Percentiles rank a stretch among this genome's conserved stretches.
Conservation (phyloP, 108 stramenopile species). For the Pseudonitzschia delicatissima region DNA sequence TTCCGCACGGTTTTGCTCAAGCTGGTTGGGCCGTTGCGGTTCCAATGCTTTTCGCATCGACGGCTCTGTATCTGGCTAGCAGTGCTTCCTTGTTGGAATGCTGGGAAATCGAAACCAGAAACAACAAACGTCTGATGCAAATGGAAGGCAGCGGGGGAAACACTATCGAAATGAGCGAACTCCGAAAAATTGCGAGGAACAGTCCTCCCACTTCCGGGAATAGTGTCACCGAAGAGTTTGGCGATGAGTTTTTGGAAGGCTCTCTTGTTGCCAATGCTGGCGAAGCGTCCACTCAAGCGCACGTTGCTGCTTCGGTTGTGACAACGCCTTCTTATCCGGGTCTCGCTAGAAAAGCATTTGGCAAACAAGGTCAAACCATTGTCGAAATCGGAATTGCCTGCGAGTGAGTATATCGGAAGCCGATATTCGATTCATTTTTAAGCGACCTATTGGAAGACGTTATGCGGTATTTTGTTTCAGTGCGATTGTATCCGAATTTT, state of each 20-base stretch:
- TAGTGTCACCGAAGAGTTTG: not conserved
- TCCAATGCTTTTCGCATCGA: slow-evolving; percentile 41
- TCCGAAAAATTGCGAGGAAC: not conserved
- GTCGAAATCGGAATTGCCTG: slow-evolving; percentile 47
- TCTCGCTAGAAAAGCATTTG: slow-evolving; percentile 47
- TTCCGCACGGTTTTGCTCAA: slow-evolving; percentile 57
- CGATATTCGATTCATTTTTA: not conserved
- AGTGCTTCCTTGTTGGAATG: slow-evolving; percentile 43
- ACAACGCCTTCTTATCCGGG: slow-evolving; percentile 44
- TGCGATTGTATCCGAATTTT: not conserved
- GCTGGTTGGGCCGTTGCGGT: slow-evolving; percentile 50
- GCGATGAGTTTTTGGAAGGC: not conserved
- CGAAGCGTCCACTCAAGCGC: not conserved
- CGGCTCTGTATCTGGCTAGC: slow-evolving; percentile 41
- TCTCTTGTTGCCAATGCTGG: not conserved
- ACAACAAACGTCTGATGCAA: not conserved
- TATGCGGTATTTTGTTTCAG: not conserved
- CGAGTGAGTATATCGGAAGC: slow-evolving; percentile 1
- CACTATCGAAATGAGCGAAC: not conserved
- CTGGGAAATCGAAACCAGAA: slow-evolving; percentile 44
- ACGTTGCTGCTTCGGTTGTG: not conserved
- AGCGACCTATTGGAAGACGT: not conserved
- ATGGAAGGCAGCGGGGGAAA: not conserved
- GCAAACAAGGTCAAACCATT: slow-evolving; percentile 22
- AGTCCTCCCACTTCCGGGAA: not conserved